Percentiles rank a stretch among this genome's conserved stretches.
Conservation (phyloP, 257 asterid species). For the Nemophila menziesii region DNA sequence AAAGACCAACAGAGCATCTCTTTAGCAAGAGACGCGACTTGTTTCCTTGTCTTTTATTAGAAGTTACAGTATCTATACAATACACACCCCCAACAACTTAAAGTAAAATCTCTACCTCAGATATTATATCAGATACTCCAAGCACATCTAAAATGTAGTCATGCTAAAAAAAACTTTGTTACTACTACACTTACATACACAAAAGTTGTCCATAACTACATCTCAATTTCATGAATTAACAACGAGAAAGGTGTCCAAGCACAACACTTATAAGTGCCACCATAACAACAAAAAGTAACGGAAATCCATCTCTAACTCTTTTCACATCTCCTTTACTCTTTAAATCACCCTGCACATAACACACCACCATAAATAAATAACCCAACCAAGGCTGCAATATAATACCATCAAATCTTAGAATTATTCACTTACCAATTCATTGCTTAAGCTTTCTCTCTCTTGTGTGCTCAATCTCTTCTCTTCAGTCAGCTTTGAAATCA, state of each 20-base stretch:
- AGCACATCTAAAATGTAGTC: neutral
- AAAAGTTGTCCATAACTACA: neutral
- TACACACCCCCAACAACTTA: neutral
- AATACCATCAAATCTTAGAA: neutral
- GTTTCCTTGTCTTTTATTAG: neutral
- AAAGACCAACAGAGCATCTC: no score
- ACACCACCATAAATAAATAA: neutral
- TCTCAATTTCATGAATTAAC: constrained; percentile 2
- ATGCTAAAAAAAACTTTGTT: neutral
- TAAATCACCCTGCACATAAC: constrained; percentile 31
- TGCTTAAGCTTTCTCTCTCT: constrained; percentile 33
- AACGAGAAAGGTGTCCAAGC: constrained; percentile 32
- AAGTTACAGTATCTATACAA: neutral
- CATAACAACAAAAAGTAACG: constrained; percentile 60
- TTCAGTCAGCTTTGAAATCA: constrained; percentile 41
- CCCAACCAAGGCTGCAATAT: neutral
- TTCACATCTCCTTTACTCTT: constrained; percentile 24
- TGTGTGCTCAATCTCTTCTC: constrained; percentile 28
- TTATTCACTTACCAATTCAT: constrained; percentile 41
- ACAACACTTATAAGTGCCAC: constrained; percentile 49
- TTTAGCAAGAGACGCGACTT: neutral
- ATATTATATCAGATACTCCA: neutral
- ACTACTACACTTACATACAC: neutral
- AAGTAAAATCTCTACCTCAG: neutral
- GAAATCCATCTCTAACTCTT: constrained; percentile 51